phyloP scores from a whole-genome alignment of 2,329 filamentous ascomycete species.

The Emergomyces africanus region DNA sequence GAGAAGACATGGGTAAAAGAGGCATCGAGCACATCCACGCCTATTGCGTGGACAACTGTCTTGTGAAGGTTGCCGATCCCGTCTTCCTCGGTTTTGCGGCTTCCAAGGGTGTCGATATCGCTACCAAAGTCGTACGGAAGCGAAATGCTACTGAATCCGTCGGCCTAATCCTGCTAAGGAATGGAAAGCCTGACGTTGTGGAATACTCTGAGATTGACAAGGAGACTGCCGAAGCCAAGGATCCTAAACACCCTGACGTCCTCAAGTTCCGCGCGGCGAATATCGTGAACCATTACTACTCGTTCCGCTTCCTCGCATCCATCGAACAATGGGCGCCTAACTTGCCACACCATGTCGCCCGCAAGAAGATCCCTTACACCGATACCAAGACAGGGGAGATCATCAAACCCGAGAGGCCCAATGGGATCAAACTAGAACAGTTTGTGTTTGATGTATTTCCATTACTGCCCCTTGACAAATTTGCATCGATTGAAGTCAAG shows the following conservation, averaged over 20 bases:
- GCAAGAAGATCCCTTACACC: slow-evolving; percentile 93
- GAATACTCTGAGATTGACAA: slow-evolving; percentile 96
- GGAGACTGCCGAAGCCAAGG: slow-evolving; percentile 77
- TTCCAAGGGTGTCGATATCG: slow-evolving; percentile 79
- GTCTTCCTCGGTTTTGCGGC: slow-evolving; percentile 91
- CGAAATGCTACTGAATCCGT: slow-evolving; percentile 93
- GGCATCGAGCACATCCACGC: slow-evolving; percentile 92
- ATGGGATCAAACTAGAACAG: slow-evolving; percentile 98
- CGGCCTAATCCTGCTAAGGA: slow-evolving; percentile 85
- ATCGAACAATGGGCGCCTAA: slow-evolving; percentile 77
- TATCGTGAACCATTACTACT: slow-evolving; percentile 99
- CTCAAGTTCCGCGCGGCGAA: slow-evolving; percentile 97
- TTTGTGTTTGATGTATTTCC: slow-evolving; percentile 99
- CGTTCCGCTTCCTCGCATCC: slow-evolving; percentile 77
- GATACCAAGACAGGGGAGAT: slow-evolving; percentile 64
- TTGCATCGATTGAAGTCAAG: slow-evolving; percentile 90
- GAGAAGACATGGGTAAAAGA: slow-evolving; percentile 76
- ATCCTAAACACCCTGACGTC: slow-evolving; percentile 64
- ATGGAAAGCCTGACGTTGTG: slow-evolving; percentile 91
- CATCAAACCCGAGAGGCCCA: slow-evolving; percentile 86
- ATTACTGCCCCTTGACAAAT: slow-evolving; percentile 70
- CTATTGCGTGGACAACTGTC: slow-evolving; percentile 97
- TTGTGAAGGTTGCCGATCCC: slow-evolving; percentile 97
- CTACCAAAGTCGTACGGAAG: slow-evolving; percentile 99
- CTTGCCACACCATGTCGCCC: slow-evolving; percentile 88